Evolutionary conservation across 208 protist genomes (phyloP).

Genomic region (Trypanosoma melophagium): DNA sequence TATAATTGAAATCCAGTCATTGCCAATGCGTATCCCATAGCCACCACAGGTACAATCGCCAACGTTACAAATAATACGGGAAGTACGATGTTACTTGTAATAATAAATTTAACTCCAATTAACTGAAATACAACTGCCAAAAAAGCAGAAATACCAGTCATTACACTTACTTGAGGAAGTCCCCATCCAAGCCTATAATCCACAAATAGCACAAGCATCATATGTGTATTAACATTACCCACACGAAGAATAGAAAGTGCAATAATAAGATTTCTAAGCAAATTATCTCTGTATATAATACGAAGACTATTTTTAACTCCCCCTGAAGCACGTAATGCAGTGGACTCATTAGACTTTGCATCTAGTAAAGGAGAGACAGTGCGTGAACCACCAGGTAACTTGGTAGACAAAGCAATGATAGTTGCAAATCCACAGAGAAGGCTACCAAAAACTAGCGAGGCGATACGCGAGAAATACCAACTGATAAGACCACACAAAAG

Average conservation of each 20-base stretch:
- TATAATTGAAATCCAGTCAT: conserved; percentile 32
- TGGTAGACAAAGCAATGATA: conserved; percentile 16
- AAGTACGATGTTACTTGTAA: conserved; percentile 31
- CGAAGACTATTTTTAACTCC: conserved; percentile 14
- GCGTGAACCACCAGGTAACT: background rate
- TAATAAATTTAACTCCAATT: conserved; percentile 29
- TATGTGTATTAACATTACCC: conserved; percentile 41
- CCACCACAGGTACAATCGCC: conserved; percentile 19
- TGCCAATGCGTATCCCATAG: conserved; percentile 21
- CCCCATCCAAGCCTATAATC: conserved; percentile 35
- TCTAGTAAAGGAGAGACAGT: background rate
- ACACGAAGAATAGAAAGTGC: conserved; percentile 35
- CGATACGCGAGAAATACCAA: conserved; percentile 24
- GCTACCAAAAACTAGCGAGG: conserved; percentile 23
- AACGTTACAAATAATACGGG: conserved; percentile 28
- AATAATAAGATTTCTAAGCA: conserved; percentile 30
- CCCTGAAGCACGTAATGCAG: background rate
- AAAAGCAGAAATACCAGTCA: conserved; percentile 30
- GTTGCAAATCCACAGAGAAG: conserved; percentile 1
- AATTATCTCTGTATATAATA: conserved; percentile 21
- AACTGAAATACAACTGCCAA: conserved; percentile 35
- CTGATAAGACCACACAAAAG: conserved; percentile 40
- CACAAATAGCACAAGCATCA: conserved; percentile 54
- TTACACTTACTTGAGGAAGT: conserved; percentile 35
- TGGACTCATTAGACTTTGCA: background rate